Evolutionary conservation across 2,329 filamentous ascomycete genomes (phyloP).

Genomic region (Colletotrichum euphorbiae): DNA sequence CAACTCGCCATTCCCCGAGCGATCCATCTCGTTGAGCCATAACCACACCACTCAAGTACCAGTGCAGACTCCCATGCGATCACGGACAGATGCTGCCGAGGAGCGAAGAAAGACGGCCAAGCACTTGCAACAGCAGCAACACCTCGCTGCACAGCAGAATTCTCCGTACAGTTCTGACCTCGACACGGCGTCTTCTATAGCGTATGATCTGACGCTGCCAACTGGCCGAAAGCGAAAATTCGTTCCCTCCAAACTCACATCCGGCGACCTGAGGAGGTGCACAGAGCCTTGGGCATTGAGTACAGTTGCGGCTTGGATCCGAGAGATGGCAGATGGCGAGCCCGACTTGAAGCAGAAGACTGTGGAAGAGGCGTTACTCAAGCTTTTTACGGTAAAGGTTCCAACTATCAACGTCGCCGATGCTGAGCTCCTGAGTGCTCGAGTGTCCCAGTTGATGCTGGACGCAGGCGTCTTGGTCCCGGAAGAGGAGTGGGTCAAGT

Average conservation of each 20-base stretch:
- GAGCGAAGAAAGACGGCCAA: constrained; percentile 68
- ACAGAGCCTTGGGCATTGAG: constrained; percentile 93
- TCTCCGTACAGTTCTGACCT: constrained; percentile 64
- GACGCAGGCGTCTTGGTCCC: constrained; percentile 80
- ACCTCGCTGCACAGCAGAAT: constrained; percentile 62
- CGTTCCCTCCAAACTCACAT: constrained; percentile 83
- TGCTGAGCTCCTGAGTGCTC: constrained; percentile 85
- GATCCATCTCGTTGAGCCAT: constrained; percentile 87
- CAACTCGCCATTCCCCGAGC: constrained; percentile 63
- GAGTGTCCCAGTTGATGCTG: constrained; percentile 84
- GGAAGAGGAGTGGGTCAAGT: constrained; percentile 98
- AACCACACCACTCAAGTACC: constrained; percentile 82
- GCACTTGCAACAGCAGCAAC: constrained; percentile 66
- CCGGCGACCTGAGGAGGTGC: constrained; percentile 86
- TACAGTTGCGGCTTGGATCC: constrained; percentile 87
- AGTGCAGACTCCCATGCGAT: constrained; percentile 77
- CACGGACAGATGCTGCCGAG: constrained; percentile 92
- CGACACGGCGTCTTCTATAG: constrained; percentile 64
- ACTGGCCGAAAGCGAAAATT: constrained; percentile 85
- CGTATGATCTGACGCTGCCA: constrained; percentile 86
- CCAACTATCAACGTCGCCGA: constrained; percentile 99
- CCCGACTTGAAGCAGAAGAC: constrained; percentile 86
- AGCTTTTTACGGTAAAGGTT: constrained; percentile 92
- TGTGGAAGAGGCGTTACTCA: constrained; percentile 87
- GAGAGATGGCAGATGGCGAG: constrained; percentile 90